These are phyloP conservation scores for Cladosporium halotolerans DNA, from an alignment of 2,329 filamentous ascomycete species.

Conservation along the genomic window DNA sequence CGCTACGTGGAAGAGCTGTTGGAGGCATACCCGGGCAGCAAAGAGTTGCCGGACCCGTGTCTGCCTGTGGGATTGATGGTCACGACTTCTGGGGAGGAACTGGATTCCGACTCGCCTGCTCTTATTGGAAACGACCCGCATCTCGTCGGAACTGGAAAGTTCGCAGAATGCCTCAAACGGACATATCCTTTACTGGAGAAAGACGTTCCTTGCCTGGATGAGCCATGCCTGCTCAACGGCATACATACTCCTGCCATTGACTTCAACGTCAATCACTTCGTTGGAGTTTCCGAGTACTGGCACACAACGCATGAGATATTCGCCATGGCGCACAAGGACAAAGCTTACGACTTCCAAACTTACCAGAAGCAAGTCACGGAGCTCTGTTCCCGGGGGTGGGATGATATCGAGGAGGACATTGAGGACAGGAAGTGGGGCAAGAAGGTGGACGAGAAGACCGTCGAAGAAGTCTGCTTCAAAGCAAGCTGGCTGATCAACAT, in stretches of 20 bases:
- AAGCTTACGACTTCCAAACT: slow-evolving; percentile 80
- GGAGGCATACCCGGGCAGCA: slow-evolving; percentile 57
- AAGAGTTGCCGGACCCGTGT: slow-evolving; percentile 87
- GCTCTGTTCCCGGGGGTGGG: slow-evolving; percentile 83
- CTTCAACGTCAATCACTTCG: slow-evolving; percentile 94
- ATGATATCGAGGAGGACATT: slow-evolving; percentile 62
- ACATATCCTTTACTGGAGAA: slow-evolving; percentile 87
- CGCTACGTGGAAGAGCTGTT: slow-evolving; percentile 76
- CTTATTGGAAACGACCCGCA: slow-evolving; percentile 40
- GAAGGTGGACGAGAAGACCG: slow-evolving; percentile 66
- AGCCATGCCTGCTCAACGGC: slow-evolving; percentile 84
- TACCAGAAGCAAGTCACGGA: slow-evolving; percentile 80
- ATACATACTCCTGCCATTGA: slow-evolving; percentile 92
- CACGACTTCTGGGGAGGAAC: slow-evolving; percentile 60
- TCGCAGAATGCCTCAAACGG: slow-evolving; percentile 73
- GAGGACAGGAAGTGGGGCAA: slow-evolving; percentile 63
- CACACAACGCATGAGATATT: slow-evolving; percentile 97
- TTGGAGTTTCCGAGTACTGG: slow-evolving; percentile 98
- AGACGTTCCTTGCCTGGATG: slow-evolving; percentile 72
- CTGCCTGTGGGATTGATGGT: slow-evolving; percentile 71
- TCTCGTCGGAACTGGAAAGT: slow-evolving; percentile 77
- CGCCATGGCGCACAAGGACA: slow-evolving; percentile 64
- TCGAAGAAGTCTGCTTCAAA: slow-evolving; percentile 91
- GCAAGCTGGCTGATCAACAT: slow-evolving; percentile 97
- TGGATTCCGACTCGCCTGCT: slow-evolving; percentile 29